Conservation (phyloP, 2,329 filamentous ascomycete genomes). For the Colletotrichum melonis region DNA sequence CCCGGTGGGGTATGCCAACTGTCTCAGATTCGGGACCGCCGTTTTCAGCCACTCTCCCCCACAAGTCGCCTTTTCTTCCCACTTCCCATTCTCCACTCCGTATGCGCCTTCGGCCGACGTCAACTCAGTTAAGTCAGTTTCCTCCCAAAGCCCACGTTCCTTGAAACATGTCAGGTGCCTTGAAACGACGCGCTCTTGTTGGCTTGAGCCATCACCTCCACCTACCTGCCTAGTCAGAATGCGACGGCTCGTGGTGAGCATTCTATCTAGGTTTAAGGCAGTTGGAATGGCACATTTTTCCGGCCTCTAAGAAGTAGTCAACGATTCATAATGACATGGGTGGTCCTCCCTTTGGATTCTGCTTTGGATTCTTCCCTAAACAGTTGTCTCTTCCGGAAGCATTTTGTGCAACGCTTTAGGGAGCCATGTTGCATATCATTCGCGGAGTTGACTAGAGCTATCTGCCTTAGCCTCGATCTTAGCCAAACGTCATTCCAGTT, state of each 20-base stretch:
- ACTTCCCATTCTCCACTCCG: background rate
- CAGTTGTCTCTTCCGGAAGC: background rate
- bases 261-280: background rate
- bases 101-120: slow-evolving; percentile 4
- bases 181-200: slow-evolving; percentile 20
- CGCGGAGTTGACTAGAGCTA: background rate
- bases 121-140: slow-evolving; percentile 10
- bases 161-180: slow-evolving; percentile 34
- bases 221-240: background rate
- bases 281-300: background rate
- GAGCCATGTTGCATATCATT: background rate
- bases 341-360: background rate
- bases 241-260: background rate
- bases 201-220: slow-evolving; percentile 7
- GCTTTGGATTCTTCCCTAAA: background rate
- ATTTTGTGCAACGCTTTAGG: background rate
- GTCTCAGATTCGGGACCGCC: background rate
- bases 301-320: background rate
- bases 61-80: background rate
- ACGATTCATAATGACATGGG: background rate
- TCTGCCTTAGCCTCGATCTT: background rate
- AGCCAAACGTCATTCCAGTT: slow-evolving; percentile 1
- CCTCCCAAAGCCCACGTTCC: background rate
- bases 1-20: slow-evolving; percentile 3
- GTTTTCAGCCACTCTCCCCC: slow-evolving; percentile 10